A percentile compares a stretch with the other conserved stretches of the same genome.
phyloP scores from a whole-genome alignment of 192 early-diverging fungal species.

The Rhizophagus sp. region DNA sequence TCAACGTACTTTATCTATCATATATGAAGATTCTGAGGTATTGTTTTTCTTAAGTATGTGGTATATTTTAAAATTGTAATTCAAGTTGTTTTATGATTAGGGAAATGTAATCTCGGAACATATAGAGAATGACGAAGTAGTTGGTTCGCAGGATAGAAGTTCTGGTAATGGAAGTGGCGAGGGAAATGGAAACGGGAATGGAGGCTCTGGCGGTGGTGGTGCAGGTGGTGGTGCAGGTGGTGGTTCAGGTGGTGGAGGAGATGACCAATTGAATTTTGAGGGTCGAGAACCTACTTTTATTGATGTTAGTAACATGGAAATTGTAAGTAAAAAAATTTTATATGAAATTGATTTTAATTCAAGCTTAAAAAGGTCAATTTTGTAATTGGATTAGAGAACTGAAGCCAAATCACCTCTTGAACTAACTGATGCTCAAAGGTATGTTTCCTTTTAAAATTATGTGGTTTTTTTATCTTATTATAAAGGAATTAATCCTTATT shows the following conservation, averaged over 20 bases:
- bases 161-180: conserved; percentile 31
- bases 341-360: neutral
- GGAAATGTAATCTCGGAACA: conserved; percentile 33
- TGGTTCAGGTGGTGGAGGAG: conserved; percentile 45
- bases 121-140: conserved; percentile 28
- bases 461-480: neutral
- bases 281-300: conserved; percentile 58
- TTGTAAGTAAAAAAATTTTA: conserved; percentile 43
- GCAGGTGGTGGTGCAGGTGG: conserved; percentile 40
- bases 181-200: conserved; percentile 36
- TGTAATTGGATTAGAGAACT: conserved; percentile 33
- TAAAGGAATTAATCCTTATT: neutral
- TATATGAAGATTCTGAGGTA: conserved; percentile 55
- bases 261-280: conserved; percentile 41
- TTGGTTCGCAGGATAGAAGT: conserved; percentile 14
- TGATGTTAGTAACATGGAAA: conserved; percentile 52
- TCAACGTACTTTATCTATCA: conserved; percentile 50
- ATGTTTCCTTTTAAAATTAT: neutral
- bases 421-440: conserved; percentile 43
- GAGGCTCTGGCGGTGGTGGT: conserved; percentile 40
- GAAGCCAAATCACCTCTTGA: conserved; percentile 34
- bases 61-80: neutral
- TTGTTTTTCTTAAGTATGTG: neutral
- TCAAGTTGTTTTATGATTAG: neutral
- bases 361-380: neutral